Conservation (phyloP, 2,329 filamentous ascomycete species). For the Alternaria sp. region DNA sequence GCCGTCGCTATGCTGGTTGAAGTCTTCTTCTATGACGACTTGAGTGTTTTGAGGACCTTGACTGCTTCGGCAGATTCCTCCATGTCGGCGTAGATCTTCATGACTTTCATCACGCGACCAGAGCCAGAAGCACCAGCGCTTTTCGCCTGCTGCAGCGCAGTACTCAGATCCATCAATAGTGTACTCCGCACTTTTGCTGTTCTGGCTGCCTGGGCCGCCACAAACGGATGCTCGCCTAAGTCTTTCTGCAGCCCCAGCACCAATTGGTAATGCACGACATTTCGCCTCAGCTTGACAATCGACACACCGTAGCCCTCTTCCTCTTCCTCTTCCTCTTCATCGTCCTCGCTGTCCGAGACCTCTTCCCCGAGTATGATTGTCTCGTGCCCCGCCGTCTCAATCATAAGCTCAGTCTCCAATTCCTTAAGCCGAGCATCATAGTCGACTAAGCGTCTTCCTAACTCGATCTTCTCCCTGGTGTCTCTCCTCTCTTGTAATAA, state of each 20-base stretch:
- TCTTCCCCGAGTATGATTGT: conserved; percentile 21
- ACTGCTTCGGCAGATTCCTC: conserved; percentile 68
- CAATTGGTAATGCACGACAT: conserved; percentile 67
- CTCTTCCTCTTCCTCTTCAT: conserved; percentile 44
- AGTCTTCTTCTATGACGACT: conserved; percentile 24
- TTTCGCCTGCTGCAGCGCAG: conserved; percentile 67
- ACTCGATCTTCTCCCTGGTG: conserved; percentile 70
- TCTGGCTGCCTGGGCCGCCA: conserved; percentile 65
- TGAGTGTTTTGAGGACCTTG: conserved; percentile 60
- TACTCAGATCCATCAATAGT: conserved; percentile 70
- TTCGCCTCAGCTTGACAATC: conserved; percentile 60
- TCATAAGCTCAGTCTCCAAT: conserved; percentile 70
- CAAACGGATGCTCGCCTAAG: conserved; percentile 70
- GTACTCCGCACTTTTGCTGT: conserved; percentile 68
- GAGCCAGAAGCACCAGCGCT: conserved; percentile 50
- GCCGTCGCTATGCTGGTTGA: conserved; percentile 57
- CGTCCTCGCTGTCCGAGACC: conserved; percentile 32
- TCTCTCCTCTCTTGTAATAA: conserved; percentile 76
- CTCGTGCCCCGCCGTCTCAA: conserved; percentile 51
- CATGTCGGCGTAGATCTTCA: conserved; percentile 69
- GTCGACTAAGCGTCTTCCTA: conserved; percentile 71
- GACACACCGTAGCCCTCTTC: conserved; percentile 38
- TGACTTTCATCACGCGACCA: conserved; percentile 61
- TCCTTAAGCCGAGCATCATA: conserved; percentile 69
- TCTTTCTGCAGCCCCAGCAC: conserved; percentile 61